A percentile compares a stretch with the other conserved stretches of the same genome.
Conservation (phyloP, 139 green algal genomes). For the Chlorella sp. region DNA sequence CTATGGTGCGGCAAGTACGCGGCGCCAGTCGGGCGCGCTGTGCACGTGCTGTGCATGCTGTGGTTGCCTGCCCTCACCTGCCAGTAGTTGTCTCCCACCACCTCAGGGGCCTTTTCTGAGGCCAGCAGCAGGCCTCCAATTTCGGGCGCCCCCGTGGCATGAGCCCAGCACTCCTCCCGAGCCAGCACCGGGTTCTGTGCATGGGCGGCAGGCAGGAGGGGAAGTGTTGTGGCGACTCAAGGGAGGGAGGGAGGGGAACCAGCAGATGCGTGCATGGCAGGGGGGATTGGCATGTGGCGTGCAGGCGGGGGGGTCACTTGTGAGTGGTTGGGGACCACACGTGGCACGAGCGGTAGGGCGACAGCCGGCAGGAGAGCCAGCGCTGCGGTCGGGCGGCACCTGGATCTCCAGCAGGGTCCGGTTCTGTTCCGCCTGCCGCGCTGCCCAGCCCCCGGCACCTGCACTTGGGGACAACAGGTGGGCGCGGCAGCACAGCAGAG, state of each 20-base stretch:
- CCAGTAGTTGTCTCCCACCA: constrained; percentile 42
- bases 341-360: too few species aligned
- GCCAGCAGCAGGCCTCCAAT: constrained; percentile 68
- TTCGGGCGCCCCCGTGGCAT: constrained; percentile 58
- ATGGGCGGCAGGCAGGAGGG: neutral
- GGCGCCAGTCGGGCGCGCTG: too few species aligned
- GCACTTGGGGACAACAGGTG: too few species aligned
- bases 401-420: constrained; percentile 19
- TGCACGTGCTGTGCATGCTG: too few species aligned
- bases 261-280: neutral
- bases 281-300: neutral
- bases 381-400: neutral
- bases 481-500: neutral
- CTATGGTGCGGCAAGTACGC: too few species aligned
- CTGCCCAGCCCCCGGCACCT: constrained; percentile 21
- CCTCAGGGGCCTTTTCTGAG: constrained; percentile 32
- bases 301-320: too few species aligned
- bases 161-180: constrained; percentile 57
- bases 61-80: neutral
- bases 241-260: neutral
- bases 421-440: constrained; percentile 15
- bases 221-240: neutral
- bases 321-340: too few species aligned
- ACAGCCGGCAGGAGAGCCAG: too few species aligned
- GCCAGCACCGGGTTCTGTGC: constrained; percentile 24